A percentile compares a stretch with the other conserved stretches of the same genome.
Conservation (phyloP, 305 asterid species). For the Fraxinus floribunda region DNA sequence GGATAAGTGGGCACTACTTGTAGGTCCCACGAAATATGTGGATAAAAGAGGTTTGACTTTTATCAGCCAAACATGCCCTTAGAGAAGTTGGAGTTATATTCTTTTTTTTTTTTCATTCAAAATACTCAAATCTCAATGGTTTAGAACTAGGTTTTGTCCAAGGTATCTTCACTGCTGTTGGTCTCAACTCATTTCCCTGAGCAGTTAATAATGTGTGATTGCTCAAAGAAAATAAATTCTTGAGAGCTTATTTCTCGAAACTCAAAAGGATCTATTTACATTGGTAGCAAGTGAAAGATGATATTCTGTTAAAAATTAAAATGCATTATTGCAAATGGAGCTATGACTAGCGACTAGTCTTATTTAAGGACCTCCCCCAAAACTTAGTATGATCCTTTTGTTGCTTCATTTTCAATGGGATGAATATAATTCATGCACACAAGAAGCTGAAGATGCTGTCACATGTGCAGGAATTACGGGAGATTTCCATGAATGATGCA, state of each 20-base stretch:
- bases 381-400: constrained; percentile 1
- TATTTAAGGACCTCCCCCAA: not conserved
- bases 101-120: not conserved
- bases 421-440: not conserved
- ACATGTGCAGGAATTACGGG: constrained; percentile 64
- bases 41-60: not conserved
- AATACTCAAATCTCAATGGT: not conserved
- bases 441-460: constrained; percentile 2
- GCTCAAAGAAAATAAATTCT: not conserved
- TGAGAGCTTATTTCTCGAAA: not conserved
- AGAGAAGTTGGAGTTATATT: constrained; percentile 2
- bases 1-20: not conserved
- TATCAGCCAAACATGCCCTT: not conserved
- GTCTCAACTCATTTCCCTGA: not conserved
- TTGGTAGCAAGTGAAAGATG: not conserved
- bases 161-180: constrained; percentile 1
- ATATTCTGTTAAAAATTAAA: not conserved
- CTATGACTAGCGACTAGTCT: not conserved
- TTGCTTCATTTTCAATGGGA: constrained; percentile 8
- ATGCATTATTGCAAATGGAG: not conserved
- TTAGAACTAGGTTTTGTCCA: not conserved
- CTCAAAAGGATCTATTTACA: not conserved
- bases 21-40: not conserved
- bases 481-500: constrained; percentile 55
- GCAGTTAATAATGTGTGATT: not conserved